Evolutionary conservation across 2,329 filamentous ascomycete genomes (phyloP).

Genomic region (Colletotrichum sp.): DNA sequence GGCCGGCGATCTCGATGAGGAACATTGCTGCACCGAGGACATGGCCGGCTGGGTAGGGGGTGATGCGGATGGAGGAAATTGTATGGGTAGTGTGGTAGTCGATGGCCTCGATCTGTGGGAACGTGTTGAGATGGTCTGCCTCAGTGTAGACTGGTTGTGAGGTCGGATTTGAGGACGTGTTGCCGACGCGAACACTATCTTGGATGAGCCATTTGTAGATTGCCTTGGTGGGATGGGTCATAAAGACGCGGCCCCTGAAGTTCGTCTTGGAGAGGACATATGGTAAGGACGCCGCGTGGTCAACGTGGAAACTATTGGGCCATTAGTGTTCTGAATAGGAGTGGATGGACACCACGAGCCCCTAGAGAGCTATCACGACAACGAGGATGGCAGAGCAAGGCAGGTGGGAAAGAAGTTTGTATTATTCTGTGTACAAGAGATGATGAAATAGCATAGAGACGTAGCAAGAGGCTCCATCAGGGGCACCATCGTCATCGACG

Average conservation of each 20-base stretch:
- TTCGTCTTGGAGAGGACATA: constrained; percentile 98
- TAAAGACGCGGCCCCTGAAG: constrained; percentile 95
- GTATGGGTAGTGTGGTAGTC: constrained; percentile 98
- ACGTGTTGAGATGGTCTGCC: constrained; percentile 91
- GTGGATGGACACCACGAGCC: neutral
- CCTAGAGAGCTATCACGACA: constrained; percentile 11
- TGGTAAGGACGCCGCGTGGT: constrained; percentile 97
- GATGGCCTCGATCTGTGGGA: constrained; percentile 94
- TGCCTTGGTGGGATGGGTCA: constrained; percentile 98
- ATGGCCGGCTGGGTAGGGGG: constrained; percentile 94
- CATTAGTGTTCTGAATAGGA: constrained; percentile 1
- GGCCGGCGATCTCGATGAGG: constrained; percentile 92
- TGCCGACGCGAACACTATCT: constrained; percentile 90
- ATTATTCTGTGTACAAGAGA: constrained; percentile 23
- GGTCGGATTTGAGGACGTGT: constrained; percentile 65
- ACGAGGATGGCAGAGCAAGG: constrained; percentile 22
- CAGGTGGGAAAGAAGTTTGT: constrained; percentile 21
- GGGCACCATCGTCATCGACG: neutral
- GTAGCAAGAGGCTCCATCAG: constrained; percentile 18
- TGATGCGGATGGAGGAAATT: constrained; percentile 94
- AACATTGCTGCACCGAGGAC: constrained; percentile 99
- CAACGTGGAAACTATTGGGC: constrained; percentile 86
- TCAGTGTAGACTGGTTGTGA: constrained; percentile 90
- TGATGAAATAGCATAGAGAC: constrained; percentile 16
- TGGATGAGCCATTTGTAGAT: constrained; percentile 99